Evolutionary conservation across 495 filamentous ascomycete genomes (phyloP).

Genomic region (Ascobolus immersus): DNA sequence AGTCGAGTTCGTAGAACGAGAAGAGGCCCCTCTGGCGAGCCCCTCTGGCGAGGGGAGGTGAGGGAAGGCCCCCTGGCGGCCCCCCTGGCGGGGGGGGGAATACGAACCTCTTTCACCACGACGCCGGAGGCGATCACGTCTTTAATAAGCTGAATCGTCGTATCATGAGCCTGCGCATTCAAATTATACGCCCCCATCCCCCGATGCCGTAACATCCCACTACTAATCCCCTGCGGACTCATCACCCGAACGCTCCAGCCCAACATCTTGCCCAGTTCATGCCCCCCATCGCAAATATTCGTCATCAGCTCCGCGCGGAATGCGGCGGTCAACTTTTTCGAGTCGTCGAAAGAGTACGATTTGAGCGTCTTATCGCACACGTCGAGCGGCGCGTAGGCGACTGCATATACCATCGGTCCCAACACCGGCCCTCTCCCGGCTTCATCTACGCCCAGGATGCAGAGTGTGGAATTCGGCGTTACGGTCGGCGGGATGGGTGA

Average conservation of each 20-base stretch:
- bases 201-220: no score
- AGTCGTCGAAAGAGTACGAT: slow-evolving; percentile 4
- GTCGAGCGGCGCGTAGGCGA: slow-evolving; percentile 64
- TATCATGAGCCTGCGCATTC: slow-evolving; percentile 94
- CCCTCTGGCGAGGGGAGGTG: no score
- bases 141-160: slow-evolving; percentile 61
- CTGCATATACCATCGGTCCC: slow-evolving; percentile 88
- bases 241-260: slow-evolving; percentile 11
- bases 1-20: no score
- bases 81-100: no score
- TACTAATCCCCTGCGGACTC: slow-evolving; percentile 15
- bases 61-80: no score
- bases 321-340: slow-evolving; percentile 11
- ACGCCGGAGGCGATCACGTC: slow-evolving; percentile 49
- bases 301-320: slow-evolving; percentile 8
- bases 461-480: slow-evolving; percentile 22
- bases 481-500: slow-evolving; percentile 37
- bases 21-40: no score
- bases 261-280: slow-evolving; percentile 3
- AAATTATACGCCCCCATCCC: slow-evolving; percentile 59
- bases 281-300: slow-evolving; percentile 4
- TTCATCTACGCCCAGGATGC: slow-evolving; percentile 77
- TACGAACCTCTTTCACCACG: slow-evolving; percentile 52
- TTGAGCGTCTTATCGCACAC: slow-evolving; percentile 56
- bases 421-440: slow-evolving; percentile 85